A percentile compares a stretch with the other conserved stretches of the same genome.
Evolutionary conservation across 2,329 filamentous ascomycete genomes (phyloP).

Genomic region (Hysterium pulicare): DNA sequence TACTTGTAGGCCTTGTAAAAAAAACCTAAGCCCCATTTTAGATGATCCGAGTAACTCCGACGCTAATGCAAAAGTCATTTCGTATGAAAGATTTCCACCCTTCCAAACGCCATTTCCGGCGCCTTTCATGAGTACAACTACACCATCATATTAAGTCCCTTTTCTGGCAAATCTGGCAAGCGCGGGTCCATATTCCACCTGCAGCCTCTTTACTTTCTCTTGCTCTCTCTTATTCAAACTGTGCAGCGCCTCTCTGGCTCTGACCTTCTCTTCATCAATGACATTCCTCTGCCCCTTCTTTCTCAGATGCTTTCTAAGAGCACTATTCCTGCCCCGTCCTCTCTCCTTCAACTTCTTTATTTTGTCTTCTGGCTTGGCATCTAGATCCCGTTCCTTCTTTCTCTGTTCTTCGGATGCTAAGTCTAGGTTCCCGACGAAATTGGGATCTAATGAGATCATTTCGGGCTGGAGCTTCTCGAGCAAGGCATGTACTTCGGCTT

Average conservation of each 20-base stretch:
- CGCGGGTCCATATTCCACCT: slow-evolving; percentile 74
- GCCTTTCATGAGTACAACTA: no score
- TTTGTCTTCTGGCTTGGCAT: slow-evolving; percentile 61
- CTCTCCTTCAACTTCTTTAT: slow-evolving; percentile 66
- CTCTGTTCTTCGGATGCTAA: slow-evolving; percentile 74
- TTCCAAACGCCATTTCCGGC: no score
- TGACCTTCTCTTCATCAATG: slow-evolving; percentile 89
- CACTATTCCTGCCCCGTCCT: slow-evolving; percentile 84
- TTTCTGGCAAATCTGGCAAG: slow-evolving; percentile 76
- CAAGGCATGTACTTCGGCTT: slow-evolving; percentile 82
- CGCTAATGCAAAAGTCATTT: no score
- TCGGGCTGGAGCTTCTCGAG: slow-evolving; percentile 94
- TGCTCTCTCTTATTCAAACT: slow-evolving; percentile 65
- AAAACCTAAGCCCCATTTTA: no score
- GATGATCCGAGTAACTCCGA: no score
- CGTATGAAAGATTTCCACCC: no score
- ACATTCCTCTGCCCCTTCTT: slow-evolving; percentile 93
- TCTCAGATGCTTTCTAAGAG: slow-evolving; percentile 79
- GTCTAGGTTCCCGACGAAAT: slow-evolving; percentile 87
- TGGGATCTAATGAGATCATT: slow-evolving; percentile 93
- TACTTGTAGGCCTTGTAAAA: no score
- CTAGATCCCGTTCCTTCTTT: slow-evolving; percentile 73
- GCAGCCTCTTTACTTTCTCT: slow-evolving; percentile 59
- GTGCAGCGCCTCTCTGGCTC: slow-evolving; percentile 63
- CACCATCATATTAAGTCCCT: slow-evolving; percentile 23